These are phyloP conservation scores for Metschnikowia colocasiae DNA, from an alignment of 805 yeast genomes.

Conservation along the genomic window DNA sequence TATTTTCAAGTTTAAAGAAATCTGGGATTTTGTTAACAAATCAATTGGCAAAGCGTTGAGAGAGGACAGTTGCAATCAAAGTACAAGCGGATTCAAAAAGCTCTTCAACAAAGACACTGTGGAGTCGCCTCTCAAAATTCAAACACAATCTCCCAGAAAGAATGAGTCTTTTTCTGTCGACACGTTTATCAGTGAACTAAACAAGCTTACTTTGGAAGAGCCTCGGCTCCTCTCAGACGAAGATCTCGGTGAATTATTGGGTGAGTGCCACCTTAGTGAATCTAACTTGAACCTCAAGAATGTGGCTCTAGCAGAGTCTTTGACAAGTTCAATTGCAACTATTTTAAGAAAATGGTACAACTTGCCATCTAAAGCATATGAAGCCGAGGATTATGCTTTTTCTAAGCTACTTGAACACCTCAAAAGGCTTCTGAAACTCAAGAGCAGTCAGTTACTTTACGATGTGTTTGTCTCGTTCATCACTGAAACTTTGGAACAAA, in stretches of 20 bases:
- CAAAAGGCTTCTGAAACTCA: not conserved
- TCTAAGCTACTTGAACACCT: slow-evolving; percentile 17
- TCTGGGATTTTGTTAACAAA: slow-evolving; percentile 36
- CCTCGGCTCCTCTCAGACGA: slow-evolving; percentile 10
- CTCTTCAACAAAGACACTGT: slow-evolving; percentile 24
- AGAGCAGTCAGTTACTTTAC: slow-evolving; percentile 3
- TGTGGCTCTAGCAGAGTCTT: not conserved
- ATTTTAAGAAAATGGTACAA: slow-evolving; percentile 9
- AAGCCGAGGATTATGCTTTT: slow-evolving; percentile 14
- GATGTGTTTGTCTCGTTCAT: slow-evolving; percentile 9
- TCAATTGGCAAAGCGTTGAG: slow-evolving; percentile 21
- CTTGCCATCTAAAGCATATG: slow-evolving; percentile 1
- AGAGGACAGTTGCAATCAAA: slow-evolving; percentile 2
- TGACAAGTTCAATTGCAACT: slow-evolving; percentile 1
- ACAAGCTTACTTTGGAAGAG: slow-evolving; percentile 16
- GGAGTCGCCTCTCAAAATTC: slow-evolving; percentile 37
- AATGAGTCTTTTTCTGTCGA: slow-evolving; percentile 22
- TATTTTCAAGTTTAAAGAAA: slow-evolving; percentile 26
- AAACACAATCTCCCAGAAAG: slow-evolving; percentile 18
- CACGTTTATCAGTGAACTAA: slow-evolving; percentile 29
- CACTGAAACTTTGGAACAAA: not conserved
- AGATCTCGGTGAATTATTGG: slow-evolving; percentile 18
- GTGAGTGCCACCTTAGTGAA: slow-evolving; percentile 10
- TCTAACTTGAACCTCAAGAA: slow-evolving; percentile 8
- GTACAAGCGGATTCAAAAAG: slow-evolving; percentile 4